Evolutionary conservation across 768 basidiomycete species (phyloP), one percentile per base, ranked within the genome.

Genomic region (Suillus hirtellus): DNA sequence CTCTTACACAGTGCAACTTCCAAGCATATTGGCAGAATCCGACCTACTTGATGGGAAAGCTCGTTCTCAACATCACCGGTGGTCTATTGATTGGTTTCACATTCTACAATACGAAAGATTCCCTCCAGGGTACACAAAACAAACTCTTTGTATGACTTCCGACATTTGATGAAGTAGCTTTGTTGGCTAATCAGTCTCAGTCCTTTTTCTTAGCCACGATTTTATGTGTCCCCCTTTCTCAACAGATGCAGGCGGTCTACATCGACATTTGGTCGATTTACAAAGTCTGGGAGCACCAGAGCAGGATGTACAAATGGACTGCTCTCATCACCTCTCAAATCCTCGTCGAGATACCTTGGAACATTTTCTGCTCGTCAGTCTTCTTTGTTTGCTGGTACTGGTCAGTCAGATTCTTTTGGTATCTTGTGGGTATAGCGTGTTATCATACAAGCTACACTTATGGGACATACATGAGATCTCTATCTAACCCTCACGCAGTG

Each of bases 341-440:
- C 52, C 66, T 88, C 10, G 78, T 83, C 4, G 87, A 87, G 65
- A 59, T 88, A 1, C 87, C 87, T 2, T 87, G 84, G 84, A 87
- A 88, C 64, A 80, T 88, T 70, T 24, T 85, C 4, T 83, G 83
- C 40, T 84, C 86, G 1, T 77, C 80, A 0, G 61, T 90, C 19
- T 81, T 86, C 74, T 91, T 84, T 76, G 67, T 88, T 60, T 84
- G 82, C 67, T 90, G 88, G 88, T 90, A 82, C 73, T 89, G 85
- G 84, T 86, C 87, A 5, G 85, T 89, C 60, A 87, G 88, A 0
- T 86, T 86, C 68, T 76, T 27, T 27, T 0, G 27, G 27, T 27
- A 27, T 27, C 27, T 27, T 27, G 27, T 27, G 27, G 27, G 27
- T 27, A 27, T 27, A 27, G 27, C 27, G 3, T 27, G 27, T 27